These are phyloP conservation scores for Hypomyces perniciosus DNA, from an alignment of 2,329 filamentous ascomycete species.

Conservation along the genomic window DNA sequence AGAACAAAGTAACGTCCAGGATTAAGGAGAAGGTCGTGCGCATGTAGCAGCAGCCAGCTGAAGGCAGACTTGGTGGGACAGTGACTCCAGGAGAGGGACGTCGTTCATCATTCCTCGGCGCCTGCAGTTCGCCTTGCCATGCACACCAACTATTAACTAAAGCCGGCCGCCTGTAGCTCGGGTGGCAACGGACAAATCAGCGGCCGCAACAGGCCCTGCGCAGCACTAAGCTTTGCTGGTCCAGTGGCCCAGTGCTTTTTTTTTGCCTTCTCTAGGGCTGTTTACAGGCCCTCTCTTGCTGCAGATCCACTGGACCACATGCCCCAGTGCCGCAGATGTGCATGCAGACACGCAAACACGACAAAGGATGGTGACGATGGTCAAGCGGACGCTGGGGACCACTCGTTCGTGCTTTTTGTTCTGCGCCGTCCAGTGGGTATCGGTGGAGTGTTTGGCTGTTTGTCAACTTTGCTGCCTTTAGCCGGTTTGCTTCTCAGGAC, in stretches of 20 bases:
- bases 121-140: constrained; percentile 12
- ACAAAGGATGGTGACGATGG: not conserved
- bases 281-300: not conserved
- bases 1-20: not conserved
- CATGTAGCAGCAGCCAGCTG: constrained; percentile 3
- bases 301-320: not conserved
- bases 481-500: not conserved
- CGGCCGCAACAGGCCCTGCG: not conserved
- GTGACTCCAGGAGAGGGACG: no score
- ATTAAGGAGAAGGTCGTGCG: not conserved
- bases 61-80: constrained; percentile 10
- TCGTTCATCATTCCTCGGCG: not conserved
- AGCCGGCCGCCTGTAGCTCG: constrained; percentile 9
- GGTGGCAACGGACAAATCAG: constrained; percentile 11
- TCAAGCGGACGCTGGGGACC: not conserved
- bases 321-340: not conserved
- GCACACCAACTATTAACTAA: constrained; percentile 4
- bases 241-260: not conserved
- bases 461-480: not conserved
- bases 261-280: not conserved
- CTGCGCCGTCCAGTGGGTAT: not conserved
- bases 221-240: not conserved
- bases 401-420: not conserved
- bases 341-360: not conserved
- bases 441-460: no score